These are phyloP conservation scores for Ceriops tagal DNA, from an alignment of 345 rosid genomes.

Conservation along the genomic window DNA sequence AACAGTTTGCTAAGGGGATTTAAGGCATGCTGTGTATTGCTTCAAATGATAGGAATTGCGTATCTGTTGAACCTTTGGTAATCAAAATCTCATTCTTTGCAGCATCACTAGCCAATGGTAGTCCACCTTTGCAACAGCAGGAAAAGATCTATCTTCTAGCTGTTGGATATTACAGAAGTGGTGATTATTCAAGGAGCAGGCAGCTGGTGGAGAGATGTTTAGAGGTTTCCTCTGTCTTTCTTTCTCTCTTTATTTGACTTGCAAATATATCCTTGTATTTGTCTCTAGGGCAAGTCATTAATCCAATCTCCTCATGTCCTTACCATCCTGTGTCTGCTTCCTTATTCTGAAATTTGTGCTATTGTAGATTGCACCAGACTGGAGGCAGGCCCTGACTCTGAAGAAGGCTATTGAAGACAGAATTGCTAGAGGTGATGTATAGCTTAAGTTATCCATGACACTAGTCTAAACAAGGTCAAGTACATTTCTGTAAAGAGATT, in stretches of 20 bases:
- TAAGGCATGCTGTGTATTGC: no score
- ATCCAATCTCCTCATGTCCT: background rate
- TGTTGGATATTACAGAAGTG: constrained; percentile 70
- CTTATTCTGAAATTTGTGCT: constrained; percentile 9
- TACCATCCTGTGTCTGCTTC: background rate
- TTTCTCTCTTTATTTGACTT: background rate
- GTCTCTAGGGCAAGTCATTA: background rate
- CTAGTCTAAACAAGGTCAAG: background rate
- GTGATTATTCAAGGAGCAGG: constrained; percentile 64
- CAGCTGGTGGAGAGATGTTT: constrained; percentile 61
- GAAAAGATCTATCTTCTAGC: constrained; percentile 84
- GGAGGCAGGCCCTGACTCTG: constrained; percentile 73
- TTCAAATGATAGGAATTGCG: background rate
- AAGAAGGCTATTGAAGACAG: constrained; percentile 65
- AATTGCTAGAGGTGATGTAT: constrained; percentile 52
- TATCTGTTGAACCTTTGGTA: constrained; percentile 2
- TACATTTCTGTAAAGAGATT: background rate
- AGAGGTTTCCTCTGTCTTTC: constrained; percentile 40
- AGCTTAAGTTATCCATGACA: background rate
- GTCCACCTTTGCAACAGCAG: constrained; percentile 30
- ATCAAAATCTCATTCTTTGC: constrained; percentile 19
- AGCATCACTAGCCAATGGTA: constrained; percentile 55
- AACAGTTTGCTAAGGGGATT: no score
- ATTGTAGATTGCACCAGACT: constrained; percentile 68
- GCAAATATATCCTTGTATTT: background rate